Conservation (phyloP, 805 yeast genomes). For the Jamesozyma hellenica region DNA sequence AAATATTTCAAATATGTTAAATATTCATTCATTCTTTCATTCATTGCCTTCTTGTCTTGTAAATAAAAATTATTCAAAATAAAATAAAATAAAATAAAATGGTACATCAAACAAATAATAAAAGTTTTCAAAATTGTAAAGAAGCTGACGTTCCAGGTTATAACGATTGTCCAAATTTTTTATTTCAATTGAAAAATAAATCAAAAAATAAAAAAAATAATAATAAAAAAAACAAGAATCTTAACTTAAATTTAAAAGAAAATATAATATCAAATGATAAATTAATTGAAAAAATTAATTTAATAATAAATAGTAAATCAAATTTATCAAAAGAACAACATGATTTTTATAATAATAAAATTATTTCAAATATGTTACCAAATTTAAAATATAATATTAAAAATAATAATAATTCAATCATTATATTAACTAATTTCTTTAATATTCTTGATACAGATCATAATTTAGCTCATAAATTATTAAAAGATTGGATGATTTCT, state of each 20-base stretch:
- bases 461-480: constrained; percentile 28
- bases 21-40: not conserved
- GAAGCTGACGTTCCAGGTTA: constrained; percentile 36
- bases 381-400: constrained; percentile 25
- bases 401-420: constrained; percentile 2
- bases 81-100: no score
- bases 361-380: constrained; percentile 23
- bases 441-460: constrained; percentile 15
- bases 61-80: no score
- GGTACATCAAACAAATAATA: constrained; percentile 4
- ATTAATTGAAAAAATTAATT: constrained; percentile 16
- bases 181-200: constrained; percentile 18
- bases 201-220: not conserved
- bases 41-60: no score
- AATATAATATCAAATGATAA: constrained; percentile 6
- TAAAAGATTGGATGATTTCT: constrained; percentile 44
- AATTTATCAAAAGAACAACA: constrained; percentile 35
- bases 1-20: no score
- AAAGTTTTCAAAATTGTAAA: constrained; percentile 32
- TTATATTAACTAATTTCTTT: constrained; percentile 20
- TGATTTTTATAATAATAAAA: constrained; percentile 35
- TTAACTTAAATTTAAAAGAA: not conserved
- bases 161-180: constrained; percentile 34
- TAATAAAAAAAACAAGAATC: not conserved
- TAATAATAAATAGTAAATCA: constrained; percentile 22